Conservation (phyloP, 192 early-diverging fungal genomes). For the Kickxella alabastrina region DNA sequence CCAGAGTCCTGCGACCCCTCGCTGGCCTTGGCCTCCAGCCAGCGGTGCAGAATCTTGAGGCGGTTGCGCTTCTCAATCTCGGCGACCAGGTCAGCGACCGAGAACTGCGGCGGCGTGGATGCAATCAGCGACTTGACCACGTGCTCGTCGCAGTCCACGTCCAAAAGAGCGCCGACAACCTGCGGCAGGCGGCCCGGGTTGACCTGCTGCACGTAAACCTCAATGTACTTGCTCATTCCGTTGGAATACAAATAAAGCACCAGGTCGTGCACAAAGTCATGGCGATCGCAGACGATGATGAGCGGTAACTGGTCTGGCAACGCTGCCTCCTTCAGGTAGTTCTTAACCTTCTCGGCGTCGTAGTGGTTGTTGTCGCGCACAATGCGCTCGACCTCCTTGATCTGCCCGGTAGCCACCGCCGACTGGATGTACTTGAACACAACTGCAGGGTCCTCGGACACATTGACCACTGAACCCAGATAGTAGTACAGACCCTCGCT, state of each 20-base stretch:
- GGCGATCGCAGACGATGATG: slow-evolving; percentile 98
- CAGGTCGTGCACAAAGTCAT: slow-evolving; percentile 95
- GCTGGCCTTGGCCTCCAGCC: slow-evolving; percentile 85
- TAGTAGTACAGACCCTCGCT: slow-evolving; percentile 97
- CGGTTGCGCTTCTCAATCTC: slow-evolving; percentile 97
- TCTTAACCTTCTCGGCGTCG: slow-evolving; percentile 98
- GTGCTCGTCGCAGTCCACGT: slow-evolving; percentile 96
- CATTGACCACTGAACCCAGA: slow-evolving; percentile 92
- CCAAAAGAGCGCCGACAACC: slow-evolving; percentile 94
- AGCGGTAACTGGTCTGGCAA: slow-evolving; percentile 94
- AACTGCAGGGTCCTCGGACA: slow-evolving; percentile 90
- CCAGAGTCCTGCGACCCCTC: slow-evolving; percentile 84
- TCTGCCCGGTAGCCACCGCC: slow-evolving; percentile 85
- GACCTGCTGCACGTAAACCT: slow-evolving; percentile 99
- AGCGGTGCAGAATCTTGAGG: slow-evolving; percentile 91
- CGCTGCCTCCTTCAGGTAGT: slow-evolving; percentile 97
- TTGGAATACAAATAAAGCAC: slow-evolving; percentile 96
- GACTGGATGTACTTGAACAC: slow-evolving; percentile 99
- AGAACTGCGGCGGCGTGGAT: slow-evolving; percentile 77
- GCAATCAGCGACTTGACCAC: slow-evolving; percentile 86
- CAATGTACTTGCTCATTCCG: slow-evolving; percentile 91
- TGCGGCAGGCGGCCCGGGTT: slow-evolving; percentile 90
- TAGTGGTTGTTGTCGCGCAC: slow-evolving; percentile 95
- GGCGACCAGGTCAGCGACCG: slow-evolving; percentile 79
- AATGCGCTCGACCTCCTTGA: slow-evolving; percentile 96